Evolutionary conservation across 2,329 filamentous ascomycete species (phyloP).

Genomic region (Hawksworthiomyces lignivorus): DNA sequence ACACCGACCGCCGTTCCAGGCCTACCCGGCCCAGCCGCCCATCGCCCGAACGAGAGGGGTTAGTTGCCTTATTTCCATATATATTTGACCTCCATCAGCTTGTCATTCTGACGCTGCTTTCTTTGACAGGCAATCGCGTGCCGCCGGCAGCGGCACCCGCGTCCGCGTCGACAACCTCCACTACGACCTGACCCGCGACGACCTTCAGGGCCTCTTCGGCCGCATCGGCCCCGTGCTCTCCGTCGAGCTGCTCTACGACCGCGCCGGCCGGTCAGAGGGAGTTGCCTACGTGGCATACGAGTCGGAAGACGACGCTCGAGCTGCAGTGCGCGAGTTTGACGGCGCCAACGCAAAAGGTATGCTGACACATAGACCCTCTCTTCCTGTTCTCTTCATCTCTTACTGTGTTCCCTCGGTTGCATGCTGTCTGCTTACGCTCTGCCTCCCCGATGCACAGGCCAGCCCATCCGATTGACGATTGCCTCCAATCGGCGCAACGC

Average conservation of each 20-base stretch:
- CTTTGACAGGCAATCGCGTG: no score
- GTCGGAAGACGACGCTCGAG: slow-evolving; percentile 59
- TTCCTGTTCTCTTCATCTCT: no score
- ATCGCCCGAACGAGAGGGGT: slow-evolving; percentile 6
- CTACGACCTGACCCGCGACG: slow-evolving; percentile 80
- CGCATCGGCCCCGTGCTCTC: slow-evolving; percentile 65
- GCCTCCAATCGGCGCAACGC: slow-evolving; percentile 45
- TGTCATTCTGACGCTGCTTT: no score
- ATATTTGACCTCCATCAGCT: not conserved
- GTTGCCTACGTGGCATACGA: slow-evolving; percentile 78
- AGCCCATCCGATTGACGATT: slow-evolving; percentile 70
- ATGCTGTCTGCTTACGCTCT: no score
- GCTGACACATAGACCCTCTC: no score
- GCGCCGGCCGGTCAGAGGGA: slow-evolving; percentile 80
- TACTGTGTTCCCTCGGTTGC: no score
- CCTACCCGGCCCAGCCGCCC: slow-evolving; percentile 1
- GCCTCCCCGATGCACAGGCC: slow-evolving; percentile 40
- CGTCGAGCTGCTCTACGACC: slow-evolving; percentile 72
- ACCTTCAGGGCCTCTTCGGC: slow-evolving; percentile 76
- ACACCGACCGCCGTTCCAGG: no score
- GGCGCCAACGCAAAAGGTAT: slow-evolving; percentile 81
- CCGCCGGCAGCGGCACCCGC: slow-evolving; percentile 50
- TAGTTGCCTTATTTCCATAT: not conserved
- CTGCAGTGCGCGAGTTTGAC: slow-evolving; percentile 73
- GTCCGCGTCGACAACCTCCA: slow-evolving; percentile 84